Base-by-base conservation (phyloP, 352 stramenopile genomes). In the Phytophthora melonis region DNA sequence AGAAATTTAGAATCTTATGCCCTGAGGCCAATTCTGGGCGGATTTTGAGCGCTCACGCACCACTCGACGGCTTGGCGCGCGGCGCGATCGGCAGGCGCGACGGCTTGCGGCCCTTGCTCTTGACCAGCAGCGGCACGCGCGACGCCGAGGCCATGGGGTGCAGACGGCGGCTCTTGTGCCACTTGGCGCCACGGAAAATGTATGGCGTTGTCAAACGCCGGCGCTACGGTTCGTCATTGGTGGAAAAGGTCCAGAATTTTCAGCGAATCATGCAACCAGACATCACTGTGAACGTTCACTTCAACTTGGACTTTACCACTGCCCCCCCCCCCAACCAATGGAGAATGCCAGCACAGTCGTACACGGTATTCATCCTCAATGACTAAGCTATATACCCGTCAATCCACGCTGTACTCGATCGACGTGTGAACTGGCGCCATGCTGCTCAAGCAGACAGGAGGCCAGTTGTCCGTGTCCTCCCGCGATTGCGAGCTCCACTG, bases 51-150 rank as follows among this genome's bases (percentile, higher is more conserved):
- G 25, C 14, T 21, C 11, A 72, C 69, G 32, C 82, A 95, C 88
- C 80, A 62, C 89, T 89, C 39, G 82, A 86, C 5, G 87, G 86
- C 54, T 87, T 90, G 11, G 82, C 81, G 23, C 84, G 79, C 25
- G 88, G 88, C 13, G 79, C 84, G 70, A 93, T 93, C 45, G 88
- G 83, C 50, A 92, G 64, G 2, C 88, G 85, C 57, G 85, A 87
- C 1, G 86, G 82, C 74, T 94, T 94, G 67, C 87, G 83, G 52
- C 78, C 68, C 58, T 92, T 92, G 72, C 83, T 89, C 66, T 89
- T 89, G 11, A 92, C 75, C 43, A 96, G 72, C 61, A 96, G 80
- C 70, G 89, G 89, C 54, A 96, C 89, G 32, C 89, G 89, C 57
- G 82, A 88, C n/a, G 77, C 80, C 55, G 86, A 92, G 27, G 82